Evolutionary conservation across 2,329 filamentous ascomycete species (phyloP).

Genomic region (Phyllosticta capitalensis): DNA sequence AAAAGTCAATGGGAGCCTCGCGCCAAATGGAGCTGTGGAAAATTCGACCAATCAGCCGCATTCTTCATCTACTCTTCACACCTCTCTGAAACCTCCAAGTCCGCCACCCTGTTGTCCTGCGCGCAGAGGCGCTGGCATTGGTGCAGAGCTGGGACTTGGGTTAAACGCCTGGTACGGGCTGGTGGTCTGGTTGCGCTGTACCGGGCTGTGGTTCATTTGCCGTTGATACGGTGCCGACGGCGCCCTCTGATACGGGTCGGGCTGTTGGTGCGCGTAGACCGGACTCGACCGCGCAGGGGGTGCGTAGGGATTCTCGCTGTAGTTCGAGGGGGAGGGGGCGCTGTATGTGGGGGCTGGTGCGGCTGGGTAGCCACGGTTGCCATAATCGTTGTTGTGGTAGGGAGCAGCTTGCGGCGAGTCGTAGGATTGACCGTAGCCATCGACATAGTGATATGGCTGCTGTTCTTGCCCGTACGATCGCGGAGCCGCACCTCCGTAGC

Average conservation of each 20-base stretch:
- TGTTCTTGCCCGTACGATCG: background rate
- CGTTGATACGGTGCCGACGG: background rate
- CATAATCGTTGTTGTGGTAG: background rate
- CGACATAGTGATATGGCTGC: constrained; percentile 8
- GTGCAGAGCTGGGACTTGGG: background rate
- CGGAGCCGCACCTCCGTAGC: background rate
- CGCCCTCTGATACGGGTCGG: background rate
- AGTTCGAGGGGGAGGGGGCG: constrained; percentile 14
- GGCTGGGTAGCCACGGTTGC: constrained; percentile 3
- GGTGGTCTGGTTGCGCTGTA: constrained; percentile 11
- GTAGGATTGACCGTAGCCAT: background rate
- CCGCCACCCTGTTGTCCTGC: background rate
- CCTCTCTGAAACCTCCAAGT: background rate
- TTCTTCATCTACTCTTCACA: background rate
- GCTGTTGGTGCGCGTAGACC: constrained; percentile 2
- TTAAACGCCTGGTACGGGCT: constrained; percentile 9
- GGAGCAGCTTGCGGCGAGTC: background rate
- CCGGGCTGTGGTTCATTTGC: constrained; percentile 4
- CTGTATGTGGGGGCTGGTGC: constrained; percentile 10
- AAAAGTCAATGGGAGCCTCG: background rate
- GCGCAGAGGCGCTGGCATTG: background rate
- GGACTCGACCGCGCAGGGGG: background rate
- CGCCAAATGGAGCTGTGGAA: background rate
- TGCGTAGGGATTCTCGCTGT: constrained; percentile 7
- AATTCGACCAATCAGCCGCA: background rate